phyloP scores from a whole-genome alignment of 176 grass and related monocot species.

The Lolium rigidum region DNA sequence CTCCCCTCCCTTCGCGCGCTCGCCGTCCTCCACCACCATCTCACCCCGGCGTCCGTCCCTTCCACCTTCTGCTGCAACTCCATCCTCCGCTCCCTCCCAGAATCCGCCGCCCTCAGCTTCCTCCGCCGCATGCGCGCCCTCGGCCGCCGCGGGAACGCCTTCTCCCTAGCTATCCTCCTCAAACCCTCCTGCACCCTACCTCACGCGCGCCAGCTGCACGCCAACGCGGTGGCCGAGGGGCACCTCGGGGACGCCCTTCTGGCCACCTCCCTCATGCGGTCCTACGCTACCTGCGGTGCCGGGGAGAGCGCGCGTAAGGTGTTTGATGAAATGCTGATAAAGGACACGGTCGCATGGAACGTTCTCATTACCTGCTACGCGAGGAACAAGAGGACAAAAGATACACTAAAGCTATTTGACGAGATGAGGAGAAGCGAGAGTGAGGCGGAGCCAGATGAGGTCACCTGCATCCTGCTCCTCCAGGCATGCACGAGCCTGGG shows the following conservation, averaged over 20 bases:
- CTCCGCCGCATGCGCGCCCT: slow-evolving; percentile 56
- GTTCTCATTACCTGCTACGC: slow-evolving; percentile 58
- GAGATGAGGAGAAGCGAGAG: slow-evolving; percentile 41
- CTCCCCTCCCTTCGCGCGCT: slow-evolving; percentile 29
- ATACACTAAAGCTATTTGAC: slow-evolving; percentile 51
- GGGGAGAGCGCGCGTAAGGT: slow-evolving; percentile 26
- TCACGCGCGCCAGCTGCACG: slow-evolving; percentile 58
- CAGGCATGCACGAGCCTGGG: slow-evolving; percentile 65
- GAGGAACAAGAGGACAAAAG: slow-evolving; percentile 48
- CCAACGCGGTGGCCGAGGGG: slow-evolving; percentile 43
- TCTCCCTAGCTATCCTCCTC: slow-evolving; percentile 68
- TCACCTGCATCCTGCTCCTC: slow-evolving; percentile 73
- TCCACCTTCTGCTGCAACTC: slow-evolving; percentile 64
- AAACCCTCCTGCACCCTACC: slow-evolving; percentile 25
- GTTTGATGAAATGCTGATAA: slow-evolving; percentile 58
- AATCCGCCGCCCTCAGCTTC: slow-evolving; percentile 45
- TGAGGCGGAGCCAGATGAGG: slow-evolving; percentile 39
- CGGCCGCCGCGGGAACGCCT: slow-evolving; percentile 66
- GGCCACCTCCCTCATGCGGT: slow-evolving; percentile 44
- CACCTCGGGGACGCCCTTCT: slow-evolving; percentile 26
- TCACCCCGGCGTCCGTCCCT: slow-evolving; percentile 35
- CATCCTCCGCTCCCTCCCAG: slow-evolving; percentile 48
- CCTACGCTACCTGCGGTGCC: background rate
- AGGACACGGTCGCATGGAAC: slow-evolving; percentile 65
- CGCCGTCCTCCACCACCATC: slow-evolving; percentile 44